These are phyloP conservation scores for Aquilaria sinensis DNA, from an alignment of 345 rosid species.

Conservation along the genomic window DNA sequence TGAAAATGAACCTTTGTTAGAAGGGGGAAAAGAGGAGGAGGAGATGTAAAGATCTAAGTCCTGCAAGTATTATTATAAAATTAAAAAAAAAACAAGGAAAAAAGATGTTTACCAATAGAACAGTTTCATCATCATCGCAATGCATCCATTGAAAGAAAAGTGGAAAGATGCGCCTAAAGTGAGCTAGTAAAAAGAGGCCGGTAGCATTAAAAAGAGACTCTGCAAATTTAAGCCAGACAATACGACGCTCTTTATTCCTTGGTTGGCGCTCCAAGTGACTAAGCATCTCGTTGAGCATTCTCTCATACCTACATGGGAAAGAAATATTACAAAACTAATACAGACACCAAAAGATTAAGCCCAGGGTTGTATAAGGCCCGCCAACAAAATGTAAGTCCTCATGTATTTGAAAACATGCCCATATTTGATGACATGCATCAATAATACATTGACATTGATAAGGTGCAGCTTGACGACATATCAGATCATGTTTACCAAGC, in stretches of 20 bases:
- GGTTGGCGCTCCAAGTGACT: conserved; percentile 90
- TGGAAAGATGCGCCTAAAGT: conserved; percentile 70
- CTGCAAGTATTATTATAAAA: not conserved
- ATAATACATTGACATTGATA: too few species aligned
- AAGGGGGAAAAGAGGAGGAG: too few species aligned
- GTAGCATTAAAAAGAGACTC: conserved; percentile 59
- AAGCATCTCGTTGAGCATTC: conserved; percentile 69
- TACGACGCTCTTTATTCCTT: conserved; percentile 53
- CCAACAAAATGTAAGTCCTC: too few species aligned
- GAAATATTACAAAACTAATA: too few species aligned
- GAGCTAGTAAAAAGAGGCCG: conserved; percentile 70
- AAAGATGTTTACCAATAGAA: conserved; percentile 49
- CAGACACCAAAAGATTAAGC: too few species aligned
- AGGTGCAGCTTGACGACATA: too few species aligned
- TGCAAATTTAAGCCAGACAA: conserved; percentile 58
- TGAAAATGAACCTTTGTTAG: too few species aligned
- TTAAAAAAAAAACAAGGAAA: not conserved
- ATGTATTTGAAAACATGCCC: too few species aligned
- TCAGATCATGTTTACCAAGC: too few species aligned
- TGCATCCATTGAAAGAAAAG: conserved; percentile 88
- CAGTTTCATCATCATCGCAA: conserved; percentile 75
- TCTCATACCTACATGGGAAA: conserved; percentile 48
- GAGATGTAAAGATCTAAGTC: too few species aligned
- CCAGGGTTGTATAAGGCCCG: too few species aligned
- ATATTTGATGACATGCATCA: too few species aligned